Evolutionary conservation across 2,329 filamentous ascomycete genomes (phyloP), one percentile per base, ranked within the genome.

Genomic region (Fusarium goolgardi): DNA sequence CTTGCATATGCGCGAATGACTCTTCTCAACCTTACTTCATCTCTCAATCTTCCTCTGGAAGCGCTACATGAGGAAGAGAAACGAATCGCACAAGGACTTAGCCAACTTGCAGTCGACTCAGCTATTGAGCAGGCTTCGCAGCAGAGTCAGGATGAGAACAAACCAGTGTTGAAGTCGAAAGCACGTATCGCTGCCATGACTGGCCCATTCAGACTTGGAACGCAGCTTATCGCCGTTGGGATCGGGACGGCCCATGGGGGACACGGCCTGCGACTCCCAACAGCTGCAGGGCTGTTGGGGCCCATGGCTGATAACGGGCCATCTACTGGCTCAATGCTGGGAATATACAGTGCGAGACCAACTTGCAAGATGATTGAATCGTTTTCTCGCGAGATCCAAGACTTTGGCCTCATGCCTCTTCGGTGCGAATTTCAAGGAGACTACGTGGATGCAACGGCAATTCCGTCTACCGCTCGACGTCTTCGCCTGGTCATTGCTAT

Each of bases 301-400:
- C 86, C 89, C 20, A 84, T 97, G 74, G 91, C 93, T 3, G 90
- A 94, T 37, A 96, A 91, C 65, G 88, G 90, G 7, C 86, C 96
- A 18, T 83, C 94, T 41, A 90, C 97, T 31, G 95, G 94, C 18
- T 88, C 91, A 37, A 81, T 98, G 39, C 97, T 98, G 74, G 96
- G 96, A 11, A 92, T 96, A n/a, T 97, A 96, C 75, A 92, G 92
- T 43, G 89, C 90, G 2, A 88, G 90, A 35, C 94, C 97, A 84
- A 92, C 91, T 0, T 88, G 90, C 53, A 90, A 94, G 76, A 93
- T 94, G 84, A 91, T 97, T 84, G 93, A 97, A 68, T 85, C 90
- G n/a, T 97, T 96, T 76, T 87, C 91, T 13, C 89, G 89, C 70
- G 93, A 97, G 68, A 90, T 98, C 18, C 89, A 93, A 72, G 94